phyloP scores from a whole-genome alignment of 768 basidiomycete genomes.

The Mrakia gelida region DNA sequence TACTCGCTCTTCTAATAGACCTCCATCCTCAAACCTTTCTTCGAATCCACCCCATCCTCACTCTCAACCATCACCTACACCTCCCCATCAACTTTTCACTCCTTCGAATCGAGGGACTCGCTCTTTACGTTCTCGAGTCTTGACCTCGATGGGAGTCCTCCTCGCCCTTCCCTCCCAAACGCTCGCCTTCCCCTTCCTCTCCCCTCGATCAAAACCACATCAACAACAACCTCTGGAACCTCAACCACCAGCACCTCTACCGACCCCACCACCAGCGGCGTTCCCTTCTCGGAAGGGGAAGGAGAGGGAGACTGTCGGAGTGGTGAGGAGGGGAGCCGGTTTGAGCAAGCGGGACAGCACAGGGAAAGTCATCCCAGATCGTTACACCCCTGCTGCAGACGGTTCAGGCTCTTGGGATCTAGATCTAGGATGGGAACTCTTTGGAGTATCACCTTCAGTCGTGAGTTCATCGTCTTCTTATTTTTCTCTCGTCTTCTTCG shows the following conservation, averaged over 20 bases:
- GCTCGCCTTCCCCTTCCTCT: slow-evolving; percentile 7
- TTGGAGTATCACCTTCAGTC: slow-evolving; percentile 5
- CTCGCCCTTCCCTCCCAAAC: background rate
- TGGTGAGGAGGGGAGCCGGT: background rate
- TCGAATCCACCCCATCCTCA: no score
- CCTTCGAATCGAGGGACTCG: background rate
- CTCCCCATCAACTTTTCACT: background rate
- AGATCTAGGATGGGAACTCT: background rate
- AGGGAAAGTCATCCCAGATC: background rate
- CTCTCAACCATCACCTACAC: no score
- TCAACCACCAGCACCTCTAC: background rate
- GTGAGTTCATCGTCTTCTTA: background rate
- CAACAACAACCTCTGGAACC: background rate
- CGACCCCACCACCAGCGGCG: background rate
- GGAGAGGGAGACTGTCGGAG: background rate
- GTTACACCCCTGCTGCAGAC: background rate
- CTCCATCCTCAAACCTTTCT: no score
- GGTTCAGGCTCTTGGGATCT: slow-evolving; percentile 1
- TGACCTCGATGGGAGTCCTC: slow-evolving; percentile 6
- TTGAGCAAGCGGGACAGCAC: background rate
- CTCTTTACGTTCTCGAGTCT: background rate
- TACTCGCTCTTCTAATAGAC: background rate
- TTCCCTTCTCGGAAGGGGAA: background rate
- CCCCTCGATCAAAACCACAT: background rate
- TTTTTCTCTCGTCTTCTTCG: background rate